These are phyloP conservation scores for Phytophthora foliorum DNA, from an alignment of 352 stramenopile species.

Conservation along the genomic window DNA sequence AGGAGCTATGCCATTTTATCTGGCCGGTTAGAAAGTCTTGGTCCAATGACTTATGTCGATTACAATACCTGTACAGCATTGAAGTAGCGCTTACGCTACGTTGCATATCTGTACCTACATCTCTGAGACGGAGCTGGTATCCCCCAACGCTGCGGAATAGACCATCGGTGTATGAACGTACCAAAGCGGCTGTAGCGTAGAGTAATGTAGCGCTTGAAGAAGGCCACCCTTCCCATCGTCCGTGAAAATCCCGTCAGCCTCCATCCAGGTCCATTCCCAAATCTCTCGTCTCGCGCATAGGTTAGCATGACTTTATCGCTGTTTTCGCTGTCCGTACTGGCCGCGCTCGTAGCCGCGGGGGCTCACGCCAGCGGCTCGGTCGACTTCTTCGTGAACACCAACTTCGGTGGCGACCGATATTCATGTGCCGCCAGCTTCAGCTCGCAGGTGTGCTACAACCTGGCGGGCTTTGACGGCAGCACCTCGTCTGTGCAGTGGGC, in stretches of 20 bases:
- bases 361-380: background rate
- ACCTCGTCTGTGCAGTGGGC: constrained; percentile 2
- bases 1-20: too few relatives aligned
- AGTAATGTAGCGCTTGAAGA: constrained; percentile 1
- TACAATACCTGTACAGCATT: too few relatives aligned
- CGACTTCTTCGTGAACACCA: constrained; percentile 3
- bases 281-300: background rate
- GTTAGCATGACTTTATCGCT: background rate
- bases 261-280: constrained; percentile 1
- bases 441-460: constrained; percentile 2
- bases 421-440: constrained; percentile 2
- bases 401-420: background rate
- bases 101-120: background rate
- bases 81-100: too few relatives aligned
- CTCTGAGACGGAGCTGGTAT: background rate
- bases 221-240: background rate
- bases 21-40: too few relatives aligned
- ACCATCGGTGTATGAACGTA: too few relatives aligned
- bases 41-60: too few relatives aligned
- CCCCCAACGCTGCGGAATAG: background rate
- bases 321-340: constrained; percentile 1
- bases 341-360: background rate
- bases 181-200: background rate
- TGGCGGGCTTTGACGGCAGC: constrained; percentile 1
- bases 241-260: background rate